Conservation (phyloP, 225 moss, liverwort and hornwort genomes). For the Physcomitrellopsis africana region DNA sequence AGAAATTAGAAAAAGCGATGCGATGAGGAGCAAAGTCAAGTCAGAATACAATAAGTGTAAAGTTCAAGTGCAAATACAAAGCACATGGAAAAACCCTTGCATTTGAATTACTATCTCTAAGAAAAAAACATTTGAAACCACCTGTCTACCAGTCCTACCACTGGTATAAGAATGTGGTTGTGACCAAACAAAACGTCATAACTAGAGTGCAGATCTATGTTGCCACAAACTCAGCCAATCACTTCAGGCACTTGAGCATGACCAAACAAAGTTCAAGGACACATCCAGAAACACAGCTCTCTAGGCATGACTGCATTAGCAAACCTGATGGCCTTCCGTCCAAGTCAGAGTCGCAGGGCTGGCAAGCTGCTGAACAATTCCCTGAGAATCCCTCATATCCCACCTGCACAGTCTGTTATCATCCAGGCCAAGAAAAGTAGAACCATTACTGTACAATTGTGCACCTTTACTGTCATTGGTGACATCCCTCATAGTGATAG, state of each 20-base stretch:
- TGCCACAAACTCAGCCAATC: not conserved
- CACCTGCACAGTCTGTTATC: constrained; percentile 91
- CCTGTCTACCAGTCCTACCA: not conserved
- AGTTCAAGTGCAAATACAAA: not conserved
- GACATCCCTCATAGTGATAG: constrained; percentile 84
- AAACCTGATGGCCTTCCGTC: constrained; percentile 86
- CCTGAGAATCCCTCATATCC: constrained; percentile 91
- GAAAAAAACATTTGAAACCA: not conserved
- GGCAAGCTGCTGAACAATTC: constrained; percentile 89
- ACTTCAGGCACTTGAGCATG: not conserved
- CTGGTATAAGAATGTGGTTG: not conserved
- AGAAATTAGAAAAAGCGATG: too few relatives aligned
- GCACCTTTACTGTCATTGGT: constrained; percentile 93
- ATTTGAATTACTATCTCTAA: not conserved
- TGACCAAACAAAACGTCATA: not conserved
- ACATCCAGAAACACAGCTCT: not conserved
- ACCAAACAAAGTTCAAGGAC: not conserved
- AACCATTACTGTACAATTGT: constrained; percentile 60
- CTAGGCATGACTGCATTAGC: not conserved
- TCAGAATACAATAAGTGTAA: not conserved
- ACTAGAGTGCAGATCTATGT: not conserved
- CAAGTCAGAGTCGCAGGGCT: constrained; percentile 75
- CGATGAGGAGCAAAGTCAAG: too few relatives aligned
- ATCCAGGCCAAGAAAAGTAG: constrained; percentile 91
- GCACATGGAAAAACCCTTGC: not conserved